A percentile compares a stretch with the other conserved stretches of the same genome.
These are phyloP conservation scores for Omphalotus olearius DNA, from an alignment of 1,284 basidiomycete species.

Conservation along the genomic window DNA sequence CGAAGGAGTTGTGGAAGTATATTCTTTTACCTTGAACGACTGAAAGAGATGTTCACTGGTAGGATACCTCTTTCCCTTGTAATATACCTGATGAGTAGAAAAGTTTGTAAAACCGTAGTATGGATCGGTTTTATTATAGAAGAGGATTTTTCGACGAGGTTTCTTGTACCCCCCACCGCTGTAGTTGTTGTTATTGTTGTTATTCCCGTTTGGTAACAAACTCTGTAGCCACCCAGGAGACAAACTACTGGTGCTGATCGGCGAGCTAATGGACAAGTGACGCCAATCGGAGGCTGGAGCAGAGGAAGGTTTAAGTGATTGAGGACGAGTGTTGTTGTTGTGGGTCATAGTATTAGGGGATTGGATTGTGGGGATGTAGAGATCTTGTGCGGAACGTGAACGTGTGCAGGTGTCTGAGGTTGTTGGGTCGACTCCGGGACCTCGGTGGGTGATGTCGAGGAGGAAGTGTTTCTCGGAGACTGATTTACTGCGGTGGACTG, in stretches of 20 bases:
- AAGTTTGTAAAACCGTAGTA: conserved; percentile 71
- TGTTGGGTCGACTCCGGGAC: too few species aligned
- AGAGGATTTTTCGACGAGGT: conserved; percentile 32
- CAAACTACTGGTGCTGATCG: too few species aligned
- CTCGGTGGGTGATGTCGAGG: conserved; percentile 9
- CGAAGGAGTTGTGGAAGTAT: not conserved
- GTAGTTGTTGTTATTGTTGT: not conserved
- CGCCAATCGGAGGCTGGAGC: too few species aligned
- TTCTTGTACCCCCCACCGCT: not conserved
- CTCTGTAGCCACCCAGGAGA: not conserved
- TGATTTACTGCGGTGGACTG: conserved; percentile 27
- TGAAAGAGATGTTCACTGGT: conserved; percentile 70
- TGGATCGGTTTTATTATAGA: conserved; percentile 58
- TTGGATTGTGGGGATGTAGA: not conserved
- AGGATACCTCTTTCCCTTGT: conserved; percentile 55
- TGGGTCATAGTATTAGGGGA: not conserved
- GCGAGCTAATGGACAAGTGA: too few species aligned
- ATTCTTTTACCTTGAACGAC: conserved; percentile 50
- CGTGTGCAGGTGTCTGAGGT: not conserved
- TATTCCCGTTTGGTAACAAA: not conserved
- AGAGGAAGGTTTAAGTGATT: not conserved
- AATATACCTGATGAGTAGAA: conserved; percentile 52
- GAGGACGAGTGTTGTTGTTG: not conserved
- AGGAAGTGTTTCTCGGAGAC: conserved; percentile 23
- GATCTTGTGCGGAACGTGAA: conserved; percentile 9